Base-by-base conservation (phyloP, 139 green algal species). In the Auxenochlorella pyrenoidosa region DNA sequence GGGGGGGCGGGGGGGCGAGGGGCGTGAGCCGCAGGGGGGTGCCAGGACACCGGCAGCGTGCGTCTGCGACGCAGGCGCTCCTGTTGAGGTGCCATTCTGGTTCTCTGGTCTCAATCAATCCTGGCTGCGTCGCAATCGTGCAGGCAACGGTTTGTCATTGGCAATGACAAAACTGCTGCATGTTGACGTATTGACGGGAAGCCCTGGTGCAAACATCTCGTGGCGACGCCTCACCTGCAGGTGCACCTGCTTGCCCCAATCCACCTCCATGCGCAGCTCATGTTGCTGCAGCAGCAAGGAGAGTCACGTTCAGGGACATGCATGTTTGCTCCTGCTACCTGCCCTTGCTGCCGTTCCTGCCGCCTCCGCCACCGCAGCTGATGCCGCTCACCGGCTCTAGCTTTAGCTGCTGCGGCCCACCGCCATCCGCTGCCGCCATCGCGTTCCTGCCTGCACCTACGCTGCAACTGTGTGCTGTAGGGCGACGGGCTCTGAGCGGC, bases 221-320 rank as follows among this genome's bases (percentile, higher is more conserved):
- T 63, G 54, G 54, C 54, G 16, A 13, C 54, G 75, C 43, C 86
- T 59, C 44, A 92, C 91, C 86, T 70, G 92, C 34, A 96, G 28
- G 28, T 84, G 84, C 18, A 96, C 88, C 13, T 79, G 41, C 54
- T 87, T 86, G 8, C 85, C 89, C 59, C 66, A 76, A 32, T 91
- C 86, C 36, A 95, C 93, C 82, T 96, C 94, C 30, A 96, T n/a
- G 41, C 92, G 85, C 44, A 93, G 82, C 84, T 91, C 85, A 78
- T 93, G 86, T 63, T 82, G 90, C 82, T 91, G 89, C 84, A 84
- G 30, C 26, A 58, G 18, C 16, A 24, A 32, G 32, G 28, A 51
- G 19, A 44, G 36, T n/a, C 0, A 19, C 3, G 28, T 21, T 34
- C 5, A 13, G 19, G 21, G 21, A 1, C 54, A 28, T 15, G 36